Conservation (phyloP, 2,329 filamentous ascomycete genomes). For the Cyphellophora attinorum region DNA sequence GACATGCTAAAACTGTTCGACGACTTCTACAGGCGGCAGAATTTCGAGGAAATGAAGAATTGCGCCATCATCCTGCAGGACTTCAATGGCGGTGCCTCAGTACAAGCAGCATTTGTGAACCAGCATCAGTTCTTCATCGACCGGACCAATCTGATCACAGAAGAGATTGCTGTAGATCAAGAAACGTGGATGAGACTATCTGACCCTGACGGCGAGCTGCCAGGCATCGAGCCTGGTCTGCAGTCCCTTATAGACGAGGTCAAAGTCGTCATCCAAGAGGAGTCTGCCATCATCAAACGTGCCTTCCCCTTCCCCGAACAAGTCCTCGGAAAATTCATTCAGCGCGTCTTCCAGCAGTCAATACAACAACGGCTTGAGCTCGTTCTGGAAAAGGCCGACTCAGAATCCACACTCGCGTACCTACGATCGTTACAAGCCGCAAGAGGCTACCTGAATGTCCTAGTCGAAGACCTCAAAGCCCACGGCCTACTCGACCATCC, state of each 20-base stretch:
- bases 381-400: conserved; percentile 88
- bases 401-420: conserved; percentile 85
- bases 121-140: conserved; percentile 99
- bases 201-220: conserved; percentile 86
- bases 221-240: conserved; percentile 81
- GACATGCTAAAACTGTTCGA: conserved; percentile 94
- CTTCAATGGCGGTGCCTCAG: conserved; percentile 91
- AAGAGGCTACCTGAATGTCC: conserved; percentile 71
- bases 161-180: conserved; percentile 57
- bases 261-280: conserved; percentile 89
- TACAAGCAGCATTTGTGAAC: conserved; percentile 93
- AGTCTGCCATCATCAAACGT: conserved; percentile 91
- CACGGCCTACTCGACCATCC: conserved; percentile 94
- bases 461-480: conserved; percentile 87
- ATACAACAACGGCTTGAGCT: conserved; percentile 93
- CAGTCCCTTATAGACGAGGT: conserved; percentile 92
- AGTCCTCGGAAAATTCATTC: conserved; percentile 83
- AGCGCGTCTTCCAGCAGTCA: conserved; percentile 94
- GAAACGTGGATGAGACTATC: conserved; percentile 83
- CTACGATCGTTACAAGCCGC: conserved; percentile 84
- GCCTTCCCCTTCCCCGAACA: conserved; percentile 96
- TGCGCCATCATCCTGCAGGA: conserved; percentile 89
- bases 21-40: conserved; percentile 87
- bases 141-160: conserved; percentile 78
- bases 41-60: conserved; percentile 97